Evolutionary conservation across 805 yeast genomes (phyloP).

Genomic region (Lipomyces sp.): DNA sequence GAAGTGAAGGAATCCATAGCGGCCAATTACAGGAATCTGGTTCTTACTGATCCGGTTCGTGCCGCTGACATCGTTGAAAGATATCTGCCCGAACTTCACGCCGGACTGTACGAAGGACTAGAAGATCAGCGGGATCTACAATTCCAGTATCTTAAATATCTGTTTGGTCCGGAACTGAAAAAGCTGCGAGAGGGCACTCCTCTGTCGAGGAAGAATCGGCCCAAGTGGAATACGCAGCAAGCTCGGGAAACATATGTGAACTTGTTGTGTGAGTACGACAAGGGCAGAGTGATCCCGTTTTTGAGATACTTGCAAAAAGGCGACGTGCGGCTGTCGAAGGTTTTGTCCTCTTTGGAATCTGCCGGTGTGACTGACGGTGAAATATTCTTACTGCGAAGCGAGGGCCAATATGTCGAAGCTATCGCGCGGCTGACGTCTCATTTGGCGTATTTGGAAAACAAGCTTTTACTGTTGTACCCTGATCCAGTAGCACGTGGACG

Average conservation of each 20-base stretch:
- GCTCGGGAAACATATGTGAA: conserved; percentile 28
- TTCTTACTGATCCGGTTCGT: conserved; percentile 20
- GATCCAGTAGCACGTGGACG: conserved; percentile 23
- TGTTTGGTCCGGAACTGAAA: conserved; percentile 17
- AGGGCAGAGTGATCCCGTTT: conserved; percentile 20
- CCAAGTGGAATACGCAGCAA: conserved; percentile 29
- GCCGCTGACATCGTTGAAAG: conserved; percentile 23
- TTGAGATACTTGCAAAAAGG: conserved; percentile 25
- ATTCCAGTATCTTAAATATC: conserved; percentile 21
- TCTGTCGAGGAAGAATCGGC: conserved; percentile 1
- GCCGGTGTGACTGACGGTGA: conserved; percentile 30
- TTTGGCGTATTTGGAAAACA: conserved; percentile 10
- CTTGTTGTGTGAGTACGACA: conserved; percentile 27
- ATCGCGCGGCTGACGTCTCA: conserved; percentile 20
- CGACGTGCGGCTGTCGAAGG: conserved; percentile 26
- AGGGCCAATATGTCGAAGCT: conserved; percentile 27
- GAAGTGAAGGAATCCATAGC: conserved; percentile 21
- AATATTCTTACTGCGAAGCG: conserved; percentile 24
- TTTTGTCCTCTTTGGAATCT: conserved; percentile 22
- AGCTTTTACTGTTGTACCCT: conserved; percentile 19
- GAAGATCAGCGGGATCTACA: conserved; percentile 15
- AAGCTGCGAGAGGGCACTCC: conserved; percentile 10
- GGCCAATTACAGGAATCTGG: conserved; percentile 21
- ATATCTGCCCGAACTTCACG: conserved; percentile 25
- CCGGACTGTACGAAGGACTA: conserved; percentile 18